Evolutionary conservation across 129 eudicot species (phyloP), one percentile per base, ranked within the genome.

Genomic region (carrot (Daucus carota)): DNA sequence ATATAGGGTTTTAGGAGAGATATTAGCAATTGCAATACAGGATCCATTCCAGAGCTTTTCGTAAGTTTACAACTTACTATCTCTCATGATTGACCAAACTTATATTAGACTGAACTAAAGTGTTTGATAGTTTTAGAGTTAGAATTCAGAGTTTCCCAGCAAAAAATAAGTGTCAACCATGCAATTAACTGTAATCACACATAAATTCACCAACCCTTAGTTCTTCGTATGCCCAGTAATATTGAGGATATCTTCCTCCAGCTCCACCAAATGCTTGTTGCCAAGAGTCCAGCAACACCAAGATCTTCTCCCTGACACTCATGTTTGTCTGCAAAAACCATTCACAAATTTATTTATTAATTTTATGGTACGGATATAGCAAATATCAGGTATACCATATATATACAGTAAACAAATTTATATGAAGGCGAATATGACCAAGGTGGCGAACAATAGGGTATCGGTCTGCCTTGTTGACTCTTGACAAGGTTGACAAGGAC

Each of bases 241-340:
- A 93, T 76, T 90, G 98, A 20, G 91, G 92, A 87, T 90, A 82
- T 83, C 77, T 93, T 74, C 98, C 97, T 40, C 90, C 90, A 26
- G 96, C 80, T 4, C 97, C 98, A 81, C 98, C 97, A 86, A 93
- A 93, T 33, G 98, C 98, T 76, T 90, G 92, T 79, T 88, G 89
- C 98, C 98, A 93, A 54, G 98, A 87, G 74, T 85, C 95, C 66
- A 93, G 77, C 44, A 93, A 87, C 16, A 86, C 84, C 80, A 93
- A 76, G 12, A 93, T 85, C 83, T 88, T 88, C 52, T 88, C 96
- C 85, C 98, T 84, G 42, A 93, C 98, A 57, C 83, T 92, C 92
- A 88, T 86, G 84, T 93, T 95, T 28, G 87, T 82, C 98, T 93
- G 91, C 81, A 90, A 72, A 73, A 59, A 34, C 20, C 57, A 63